A percentile compares a stretch with the other conserved stretches of the same genome.
Evolutionary conservation across 768 basidiomycete species (phyloP).

Genomic region (Boletus pseudo-olivaceus): DNA sequence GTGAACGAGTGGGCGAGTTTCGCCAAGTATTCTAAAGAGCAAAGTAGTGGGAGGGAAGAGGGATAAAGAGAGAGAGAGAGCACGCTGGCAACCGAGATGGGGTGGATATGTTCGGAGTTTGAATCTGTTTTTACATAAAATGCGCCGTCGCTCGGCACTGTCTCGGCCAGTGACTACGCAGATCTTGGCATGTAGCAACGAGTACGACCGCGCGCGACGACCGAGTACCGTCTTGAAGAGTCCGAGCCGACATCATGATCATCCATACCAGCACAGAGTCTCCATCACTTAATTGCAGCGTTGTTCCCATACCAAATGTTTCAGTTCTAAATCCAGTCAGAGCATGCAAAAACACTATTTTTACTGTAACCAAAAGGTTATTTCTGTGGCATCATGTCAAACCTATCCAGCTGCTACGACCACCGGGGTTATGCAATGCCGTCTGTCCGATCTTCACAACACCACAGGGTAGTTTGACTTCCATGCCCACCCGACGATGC

Average conservation of each 20-base stretch:
- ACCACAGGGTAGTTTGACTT: constrained; percentile 31
- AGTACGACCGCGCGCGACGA: too few species aligned
- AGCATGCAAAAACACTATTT: neutral
- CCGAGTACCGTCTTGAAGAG: too few species aligned
- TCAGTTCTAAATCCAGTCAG: neutral
- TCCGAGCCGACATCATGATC: too few species aligned
- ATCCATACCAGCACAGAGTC: neutral
- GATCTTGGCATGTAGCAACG: too few species aligned
- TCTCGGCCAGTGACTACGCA: too few species aligned
- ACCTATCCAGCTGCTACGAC: constrained; percentile 92
- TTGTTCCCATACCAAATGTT: neutral
- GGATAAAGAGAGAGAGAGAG: neutral
- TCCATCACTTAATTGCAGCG: neutral
- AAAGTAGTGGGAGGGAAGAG: constrained; percentile 1
- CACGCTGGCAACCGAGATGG: neutral
- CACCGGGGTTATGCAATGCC: constrained; percentile 85
- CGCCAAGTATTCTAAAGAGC: neutral
- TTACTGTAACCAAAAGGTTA: neutral
- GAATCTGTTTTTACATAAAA: constrained; percentile 17
- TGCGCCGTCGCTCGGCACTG: neutral
- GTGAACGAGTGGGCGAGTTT: constrained; percentile 20
- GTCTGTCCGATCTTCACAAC: constrained; percentile 93
- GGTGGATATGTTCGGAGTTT: constrained; percentile 27
- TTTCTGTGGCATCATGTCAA: constrained; percentile 30
- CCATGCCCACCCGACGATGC: constrained; percentile 4